Percentiles rank a stretch among this genome's conserved stretches.
Evolutionary conservation across 1,139 yeast genomes (phyloP).

Genomic region (Protomyces pachydermus): DNA sequence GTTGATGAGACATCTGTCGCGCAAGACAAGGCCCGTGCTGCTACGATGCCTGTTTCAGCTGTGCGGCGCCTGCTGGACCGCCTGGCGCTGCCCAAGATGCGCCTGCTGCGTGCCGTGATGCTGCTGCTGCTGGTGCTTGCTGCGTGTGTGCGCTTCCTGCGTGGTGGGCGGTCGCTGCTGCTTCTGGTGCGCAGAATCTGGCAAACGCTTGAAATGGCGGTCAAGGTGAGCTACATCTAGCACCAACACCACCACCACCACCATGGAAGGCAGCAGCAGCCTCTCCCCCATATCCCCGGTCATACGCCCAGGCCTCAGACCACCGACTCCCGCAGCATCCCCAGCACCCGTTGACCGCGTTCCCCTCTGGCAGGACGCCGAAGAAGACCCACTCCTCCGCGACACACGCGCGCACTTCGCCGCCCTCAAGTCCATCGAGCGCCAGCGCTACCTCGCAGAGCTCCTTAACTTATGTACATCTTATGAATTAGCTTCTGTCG

Average conservation of each 20-base stretch:
- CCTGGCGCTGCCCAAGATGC: neutral
- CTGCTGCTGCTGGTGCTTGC: conserved; percentile 15
- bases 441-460: conserved; percentile 35
- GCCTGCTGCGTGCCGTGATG: conserved; percentile 3
- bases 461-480: conserved; percentile 37
- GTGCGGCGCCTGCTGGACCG: neutral
- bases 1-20: neutral
- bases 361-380: conserved; percentile 20
- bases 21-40: neutral
- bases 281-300: neutral
- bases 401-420: conserved; percentile 30
- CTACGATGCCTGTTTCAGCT: neutral
- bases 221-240: conserved; percentile 13
- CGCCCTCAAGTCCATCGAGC: conserved; percentile 27
- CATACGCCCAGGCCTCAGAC: neutral
- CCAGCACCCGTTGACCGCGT: conserved; percentile 33
- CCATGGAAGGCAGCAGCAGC: no score
- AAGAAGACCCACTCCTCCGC: conserved; percentile 25
- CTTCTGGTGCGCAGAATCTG: no score
- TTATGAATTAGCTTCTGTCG: conserved; percentile 70
- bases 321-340: conserved; percentile 38
- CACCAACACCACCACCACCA: no score
- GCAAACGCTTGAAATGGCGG: conserved; percentile 6
- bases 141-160: neutral
- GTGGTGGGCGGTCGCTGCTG: no score